Evolutionary conservation across 148 eudicot genomes (phyloP).

Genomic region (Pouteria glomerata): DNA sequence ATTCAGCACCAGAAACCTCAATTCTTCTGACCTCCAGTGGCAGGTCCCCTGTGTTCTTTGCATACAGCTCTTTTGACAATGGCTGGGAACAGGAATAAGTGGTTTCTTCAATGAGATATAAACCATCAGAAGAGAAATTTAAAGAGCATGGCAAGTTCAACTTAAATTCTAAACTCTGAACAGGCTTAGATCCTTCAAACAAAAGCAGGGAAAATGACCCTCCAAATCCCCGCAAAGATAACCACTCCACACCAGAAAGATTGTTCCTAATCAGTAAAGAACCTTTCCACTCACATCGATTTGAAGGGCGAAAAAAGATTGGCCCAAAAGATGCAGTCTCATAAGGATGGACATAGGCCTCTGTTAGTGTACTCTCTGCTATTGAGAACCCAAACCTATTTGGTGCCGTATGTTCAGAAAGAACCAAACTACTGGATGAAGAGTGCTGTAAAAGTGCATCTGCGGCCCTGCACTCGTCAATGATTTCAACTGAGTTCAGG

Average conservation of each 20-base stretch:
- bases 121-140: constrained; percentile 29
- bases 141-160: constrained; percentile 30
- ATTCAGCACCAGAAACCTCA: constrained; percentile 64
- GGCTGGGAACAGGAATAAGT: constrained; percentile 41
- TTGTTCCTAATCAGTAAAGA: constrained; percentile 75
- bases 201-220: constrained; percentile 59
- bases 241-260: constrained; percentile 82
- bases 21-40: constrained; percentile 50
- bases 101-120: constrained; percentile 18
- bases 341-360: constrained; percentile 66
- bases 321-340: constrained; percentile 65
- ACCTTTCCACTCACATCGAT: constrained; percentile 75
- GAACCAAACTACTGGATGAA: constrained; percentile 37
- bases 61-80: constrained; percentile 48
- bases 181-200: constrained; percentile 49
- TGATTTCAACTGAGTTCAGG: constrained; percentile 46
- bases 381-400: constrained; percentile 59
- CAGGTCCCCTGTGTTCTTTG: constrained; percentile 67
- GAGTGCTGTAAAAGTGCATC: constrained; percentile 41
- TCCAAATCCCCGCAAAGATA: constrained; percentile 66
- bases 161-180: constrained; percentile 56
- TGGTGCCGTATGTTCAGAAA: constrained; percentile 31
- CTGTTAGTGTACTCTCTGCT: constrained; percentile 45
- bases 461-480: constrained; percentile 43
- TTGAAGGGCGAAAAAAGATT: constrained; percentile 68